Conservation (phyloP, 1,284 basidiomycete species). For the Ceratobasidium sp. region DNA sequence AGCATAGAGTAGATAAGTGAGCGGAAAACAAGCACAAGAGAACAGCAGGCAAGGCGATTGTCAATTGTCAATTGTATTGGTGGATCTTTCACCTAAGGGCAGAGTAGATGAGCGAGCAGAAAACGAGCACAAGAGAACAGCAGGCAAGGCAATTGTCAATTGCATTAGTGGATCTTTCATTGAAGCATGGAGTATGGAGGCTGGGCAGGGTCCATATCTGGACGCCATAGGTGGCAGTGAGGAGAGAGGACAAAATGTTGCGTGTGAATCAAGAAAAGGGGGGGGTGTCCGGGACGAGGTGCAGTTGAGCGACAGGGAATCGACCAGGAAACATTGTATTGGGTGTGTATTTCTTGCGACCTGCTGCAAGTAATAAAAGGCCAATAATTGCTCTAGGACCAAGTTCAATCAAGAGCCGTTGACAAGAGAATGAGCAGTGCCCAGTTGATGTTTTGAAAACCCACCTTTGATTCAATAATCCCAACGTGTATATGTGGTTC, state of each 20-base stretch:
- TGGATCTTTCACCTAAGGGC: not conserved
- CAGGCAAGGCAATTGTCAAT: too few relatives aligned
- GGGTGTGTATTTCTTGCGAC: not conserved
- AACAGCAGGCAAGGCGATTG: constrained; percentile 11
- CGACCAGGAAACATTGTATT: not conserved
- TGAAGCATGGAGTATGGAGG: constrained; percentile 19
- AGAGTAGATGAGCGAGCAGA: too few relatives aligned
- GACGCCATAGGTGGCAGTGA: constrained; percentile 32
- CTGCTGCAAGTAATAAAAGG: not conserved
- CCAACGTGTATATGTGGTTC: too few relatives aligned
- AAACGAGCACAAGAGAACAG: too few relatives aligned
- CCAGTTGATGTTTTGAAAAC: too few relatives aligned
- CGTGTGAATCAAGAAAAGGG: constrained; percentile 36
- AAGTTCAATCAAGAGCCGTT: not conserved
- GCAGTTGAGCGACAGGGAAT: not conserved
- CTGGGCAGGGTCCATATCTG: constrained; percentile 6
- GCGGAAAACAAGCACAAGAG: not conserved
- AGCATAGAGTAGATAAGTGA: too few relatives aligned
- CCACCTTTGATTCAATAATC: too few relatives aligned
- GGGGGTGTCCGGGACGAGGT: constrained; percentile 24
- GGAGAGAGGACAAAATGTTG: constrained; percentile 37
- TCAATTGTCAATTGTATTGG: constrained; percentile 16
- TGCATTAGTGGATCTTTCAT: not conserved
- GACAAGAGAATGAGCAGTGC: too few relatives aligned
- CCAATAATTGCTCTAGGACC: not conserved